These are phyloP conservation scores for Apiospora aurea DNA, from an alignment of 2,329 filamentous ascomycete genomes.

Conservation along the genomic window DNA sequence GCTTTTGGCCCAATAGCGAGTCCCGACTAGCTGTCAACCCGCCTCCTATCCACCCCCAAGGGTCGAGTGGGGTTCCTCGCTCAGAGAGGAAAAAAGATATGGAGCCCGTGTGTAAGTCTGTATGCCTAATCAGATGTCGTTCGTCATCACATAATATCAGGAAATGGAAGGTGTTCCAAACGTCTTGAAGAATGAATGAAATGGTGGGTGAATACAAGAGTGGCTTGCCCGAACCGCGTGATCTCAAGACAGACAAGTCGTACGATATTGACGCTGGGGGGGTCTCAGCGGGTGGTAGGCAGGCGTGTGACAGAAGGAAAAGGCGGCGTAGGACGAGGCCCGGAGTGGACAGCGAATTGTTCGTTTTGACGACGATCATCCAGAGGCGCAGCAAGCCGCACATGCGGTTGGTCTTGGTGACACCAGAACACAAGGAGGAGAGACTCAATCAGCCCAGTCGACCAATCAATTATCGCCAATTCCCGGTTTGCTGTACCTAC, in stretches of 20 bases:
- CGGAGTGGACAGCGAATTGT: constrained; percentile 1
- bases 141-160: not conserved
- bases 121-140: not conserved
- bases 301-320: not conserved
- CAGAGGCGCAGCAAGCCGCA: not conserved
- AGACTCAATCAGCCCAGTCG: not conserved
- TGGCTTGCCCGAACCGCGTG: constrained; percentile 7
- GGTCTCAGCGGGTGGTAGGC: not conserved
- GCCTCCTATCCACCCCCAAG: not conserved
- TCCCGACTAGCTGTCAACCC: not conserved
- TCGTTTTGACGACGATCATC: not conserved
- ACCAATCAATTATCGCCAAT: not conserved
- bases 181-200: not conserved
- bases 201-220: not conserved
- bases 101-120: not conserved
- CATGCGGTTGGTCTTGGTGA: constrained; percentile 6
- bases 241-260: not conserved
- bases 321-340: not conserved
- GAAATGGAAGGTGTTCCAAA: not conserved
- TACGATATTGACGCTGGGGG: not conserved
- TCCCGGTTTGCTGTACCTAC: not conserved
- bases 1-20: not conserved
- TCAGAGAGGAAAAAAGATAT: not conserved
- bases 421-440: not conserved
- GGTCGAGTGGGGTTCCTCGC: not conserved